Base-by-base conservation (phyloP, 2,329 filamentous ascomycete genomes). In the Alternaria burnsii region DNA sequence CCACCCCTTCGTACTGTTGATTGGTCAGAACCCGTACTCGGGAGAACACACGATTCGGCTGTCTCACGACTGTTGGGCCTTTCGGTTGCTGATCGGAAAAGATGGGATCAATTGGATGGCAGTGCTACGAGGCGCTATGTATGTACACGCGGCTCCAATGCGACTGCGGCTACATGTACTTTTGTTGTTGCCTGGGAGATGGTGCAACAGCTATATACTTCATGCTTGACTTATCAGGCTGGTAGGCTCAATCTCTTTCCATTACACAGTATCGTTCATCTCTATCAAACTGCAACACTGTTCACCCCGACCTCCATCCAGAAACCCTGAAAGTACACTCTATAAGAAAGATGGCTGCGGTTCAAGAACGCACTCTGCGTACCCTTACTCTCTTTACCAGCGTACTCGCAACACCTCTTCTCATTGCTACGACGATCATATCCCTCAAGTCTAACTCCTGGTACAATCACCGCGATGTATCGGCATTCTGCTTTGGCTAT, bases 101-200 rank as follows among this genome's bases (percentile, higher is more conserved):
- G 3, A 24, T 18, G 5, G 22, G 22, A 32, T 28, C 40, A n/a
- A 51, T 56, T 56, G 52, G 57, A 16, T n/a, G 28, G 18, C 30
- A 28, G 18, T 10, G 26, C 9, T 43, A 34, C 52, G 32, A 38
- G 50, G 40, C 61, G 52, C 46, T 16, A 48, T 38, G 53, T 51
- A 18, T 36, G 61, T 53, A 28, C 48, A 57, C 61, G 63, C 63
- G 56, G 46, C 61, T 20, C 55, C 10, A 40, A 54, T 41, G 36
- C 28, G 42, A 16, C 26, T 28, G 20, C 30, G 22, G 14, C 52
- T 42, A 43, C 32, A 36, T 30, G 18, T 12, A 53, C 32, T 36
- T 42, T 52, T 36, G 42, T 48, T 65, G 64, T 65, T 67, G 64
- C 64, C 64, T 67, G 8, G 57, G 64, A 22, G 61, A 66, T 55